A percentile compares a stretch with the other conserved stretches of the same genome.
Evolutionary conservation across 305 asterid species (phyloP).

Genomic region (Fraxinus paxiana): DNA sequence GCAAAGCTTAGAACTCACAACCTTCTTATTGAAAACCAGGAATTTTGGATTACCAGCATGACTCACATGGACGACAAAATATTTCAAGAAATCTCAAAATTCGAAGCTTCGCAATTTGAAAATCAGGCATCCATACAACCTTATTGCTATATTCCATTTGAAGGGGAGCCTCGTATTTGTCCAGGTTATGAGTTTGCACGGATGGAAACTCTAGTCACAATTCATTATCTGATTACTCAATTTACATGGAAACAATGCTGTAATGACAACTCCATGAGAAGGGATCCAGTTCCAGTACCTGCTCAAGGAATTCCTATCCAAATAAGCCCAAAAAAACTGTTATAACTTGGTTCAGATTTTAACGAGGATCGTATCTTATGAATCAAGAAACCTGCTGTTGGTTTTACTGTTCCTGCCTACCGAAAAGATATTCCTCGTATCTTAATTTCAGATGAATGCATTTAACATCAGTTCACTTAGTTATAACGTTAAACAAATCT

Average conservation of each 20-base stretch:
- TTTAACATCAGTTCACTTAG: neutral
- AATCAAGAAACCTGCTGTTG: neutral
- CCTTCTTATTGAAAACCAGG: constrained; percentile 25
- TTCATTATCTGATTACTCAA: constrained; percentile 48
- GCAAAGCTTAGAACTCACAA: neutral
- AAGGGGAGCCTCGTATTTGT: constrained; percentile 63
- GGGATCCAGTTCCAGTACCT: constrained; percentile 66
- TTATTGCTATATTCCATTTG: constrained; percentile 57
- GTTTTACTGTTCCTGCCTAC: neutral
- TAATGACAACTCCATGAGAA: constrained; percentile 35
- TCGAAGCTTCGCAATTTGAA: constrained; percentile 54
- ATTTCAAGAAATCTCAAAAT: constrained; percentile 28
- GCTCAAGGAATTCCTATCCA: constrained; percentile 54
- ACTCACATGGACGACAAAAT: constrained; percentile 61
- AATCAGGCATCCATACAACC: constrained; percentile 48
- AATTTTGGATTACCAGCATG: constrained; percentile 60
- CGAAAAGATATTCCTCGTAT: neutral
- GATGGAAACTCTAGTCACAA: constrained; percentile 48
- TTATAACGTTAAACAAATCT: neutral
- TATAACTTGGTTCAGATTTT: neutral
- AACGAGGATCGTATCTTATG: neutral
- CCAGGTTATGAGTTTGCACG: constrained; percentile 70
- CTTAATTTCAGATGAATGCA: neutral
- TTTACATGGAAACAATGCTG: constrained; percentile 57
- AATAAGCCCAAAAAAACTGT: constrained; percentile 31